Evolutionary conservation across 305 asterid species (phyloP).

Genomic region (Fraxinus latifolia): DNA sequence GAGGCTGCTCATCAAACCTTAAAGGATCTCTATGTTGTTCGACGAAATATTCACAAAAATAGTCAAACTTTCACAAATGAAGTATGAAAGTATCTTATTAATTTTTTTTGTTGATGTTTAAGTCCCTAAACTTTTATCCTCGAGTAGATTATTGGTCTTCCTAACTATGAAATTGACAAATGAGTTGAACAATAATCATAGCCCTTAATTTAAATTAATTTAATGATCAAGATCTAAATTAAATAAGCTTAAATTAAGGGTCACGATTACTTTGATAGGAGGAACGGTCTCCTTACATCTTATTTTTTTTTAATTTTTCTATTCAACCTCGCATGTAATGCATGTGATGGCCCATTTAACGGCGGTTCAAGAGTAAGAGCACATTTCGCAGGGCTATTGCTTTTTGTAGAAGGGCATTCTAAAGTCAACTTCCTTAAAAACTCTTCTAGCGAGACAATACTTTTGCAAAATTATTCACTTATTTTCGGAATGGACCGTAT

Average conservation of each 20-base stretch:
- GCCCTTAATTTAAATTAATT: not conserved
- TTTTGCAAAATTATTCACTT: not conserved
- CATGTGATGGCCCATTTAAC: not conserved
- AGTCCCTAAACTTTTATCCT: not conserved
- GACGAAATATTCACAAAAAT: not conserved
- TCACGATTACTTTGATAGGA: not conserved
- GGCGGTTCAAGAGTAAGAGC: not conserved
- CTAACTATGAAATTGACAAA: not conserved
- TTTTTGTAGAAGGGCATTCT: not conserved
- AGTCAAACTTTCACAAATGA: not conserved
- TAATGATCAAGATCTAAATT: not conserved
- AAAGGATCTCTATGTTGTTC: not conserved
- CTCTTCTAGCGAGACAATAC: not conserved
- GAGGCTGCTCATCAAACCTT: conserved; percentile 1
- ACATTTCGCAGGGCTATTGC: not conserved
- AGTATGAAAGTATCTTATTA: not conserved
- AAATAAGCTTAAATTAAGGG: too few relatives aligned
- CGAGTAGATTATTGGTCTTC: not conserved
- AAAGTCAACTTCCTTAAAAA: too few relatives aligned
- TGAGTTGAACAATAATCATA: not conserved
- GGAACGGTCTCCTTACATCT: not conserved
- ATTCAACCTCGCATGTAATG: not conserved
- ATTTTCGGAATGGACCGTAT: not conserved
- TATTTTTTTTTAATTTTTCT: not conserved
- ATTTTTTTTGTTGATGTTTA: not conserved